Evolutionary conservation across 192 early-diverging fungal species (phyloP).

Genomic region (Piromyces finnis): DNA sequence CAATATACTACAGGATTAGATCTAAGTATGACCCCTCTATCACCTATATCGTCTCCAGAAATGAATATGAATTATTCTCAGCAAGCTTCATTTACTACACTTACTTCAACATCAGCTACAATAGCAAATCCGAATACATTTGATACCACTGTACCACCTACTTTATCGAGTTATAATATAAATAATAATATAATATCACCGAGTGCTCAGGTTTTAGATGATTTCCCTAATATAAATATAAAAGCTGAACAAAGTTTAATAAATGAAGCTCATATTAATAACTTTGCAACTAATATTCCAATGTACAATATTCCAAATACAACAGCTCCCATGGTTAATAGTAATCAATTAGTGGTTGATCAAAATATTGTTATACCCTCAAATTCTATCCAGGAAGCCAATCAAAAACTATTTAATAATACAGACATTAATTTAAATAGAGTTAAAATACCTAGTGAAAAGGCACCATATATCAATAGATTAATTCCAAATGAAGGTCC

Average conservation of each 20-base stretch:
- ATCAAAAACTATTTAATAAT: not conserved
- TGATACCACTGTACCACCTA: not conserved
- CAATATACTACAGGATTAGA: not conserved
- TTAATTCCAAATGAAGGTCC: conserved; percentile 74
- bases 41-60: not conserved
- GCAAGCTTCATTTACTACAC: not conserved
- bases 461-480: conserved; percentile 28
- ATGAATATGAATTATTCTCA: not conserved
- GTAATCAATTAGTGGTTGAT: not conserved
- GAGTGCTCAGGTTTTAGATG: not conserved
- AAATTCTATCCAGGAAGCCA: not conserved
- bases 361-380: not conserved
- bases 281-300: not conserved
- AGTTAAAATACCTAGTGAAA: not conserved
- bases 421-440: not conserved
- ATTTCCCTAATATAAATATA: not conserved
- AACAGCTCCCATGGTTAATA: not conserved
- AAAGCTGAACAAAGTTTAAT: not conserved
- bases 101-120: not conserved
- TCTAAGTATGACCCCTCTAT: not conserved
- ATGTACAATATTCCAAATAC: not conserved
- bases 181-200: not conserved
- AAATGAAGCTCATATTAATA: not conserved
- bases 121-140: not conserved
- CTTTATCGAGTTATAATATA: not conserved